phyloP scores from a whole-genome alignment of 352 stramenopile genomes.

The Phytopythium cucurbitacearum region DNA sequence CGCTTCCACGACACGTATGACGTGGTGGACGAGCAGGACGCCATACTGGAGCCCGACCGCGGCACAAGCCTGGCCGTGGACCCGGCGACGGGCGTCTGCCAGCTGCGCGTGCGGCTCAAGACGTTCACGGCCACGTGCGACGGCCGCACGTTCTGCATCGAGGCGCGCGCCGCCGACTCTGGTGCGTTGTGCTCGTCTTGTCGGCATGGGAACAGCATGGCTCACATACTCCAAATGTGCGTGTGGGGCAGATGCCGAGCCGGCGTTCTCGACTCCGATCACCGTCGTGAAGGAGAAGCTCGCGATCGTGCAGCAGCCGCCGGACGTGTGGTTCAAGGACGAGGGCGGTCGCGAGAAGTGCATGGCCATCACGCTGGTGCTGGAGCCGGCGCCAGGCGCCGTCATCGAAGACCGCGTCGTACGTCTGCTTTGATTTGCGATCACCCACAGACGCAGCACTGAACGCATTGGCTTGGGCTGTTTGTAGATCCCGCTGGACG shows the following conservation, averaged over 20 bases:
- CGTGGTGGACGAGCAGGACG: conserved; percentile 54
- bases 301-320: conserved; percentile 69
- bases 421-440: conserved; percentile 3
- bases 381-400: conserved; percentile 66
- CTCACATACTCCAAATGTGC: no score
- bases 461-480: background rate
- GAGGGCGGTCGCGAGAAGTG: conserved; percentile 94
- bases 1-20: conserved; percentile 79
- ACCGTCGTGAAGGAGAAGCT: conserved; percentile 79
- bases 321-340: conserved; percentile 96
- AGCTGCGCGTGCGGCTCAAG: conserved; percentile 41
- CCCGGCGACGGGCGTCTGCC: conserved; percentile 32
- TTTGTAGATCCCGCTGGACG: conserved; percentile 41
- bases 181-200: conserved; percentile 3
- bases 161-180: conserved; percentile 41
- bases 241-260: conserved; percentile 34
- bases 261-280: conserved; percentile 57
- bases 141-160: conserved; percentile 62
- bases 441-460: background rate
- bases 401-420: conserved; percentile 75
- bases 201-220: no score
- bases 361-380: conserved; percentile 85
- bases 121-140: conserved; percentile 53
- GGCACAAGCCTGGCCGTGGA: conserved; percentile 20
- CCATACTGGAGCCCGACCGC: conserved; percentile 26